Conservation (phyloP, 768 basidiomycete genomes). For the Rhizopogon vulgaris region DNA sequence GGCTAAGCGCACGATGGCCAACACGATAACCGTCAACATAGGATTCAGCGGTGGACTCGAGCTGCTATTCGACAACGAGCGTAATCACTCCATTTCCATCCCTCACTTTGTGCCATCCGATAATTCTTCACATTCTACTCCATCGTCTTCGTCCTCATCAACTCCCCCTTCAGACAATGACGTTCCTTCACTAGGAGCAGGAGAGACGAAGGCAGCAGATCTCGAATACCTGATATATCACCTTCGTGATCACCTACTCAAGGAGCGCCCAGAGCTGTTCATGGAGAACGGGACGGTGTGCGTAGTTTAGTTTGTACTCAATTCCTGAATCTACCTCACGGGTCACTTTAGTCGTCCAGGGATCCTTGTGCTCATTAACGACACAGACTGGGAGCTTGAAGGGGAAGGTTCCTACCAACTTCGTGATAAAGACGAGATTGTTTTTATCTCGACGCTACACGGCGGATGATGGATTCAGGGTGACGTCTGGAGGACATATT, state of each 20-base stretch:
- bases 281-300: constrained; percentile 84
- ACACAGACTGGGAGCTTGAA: constrained; percentile 97
- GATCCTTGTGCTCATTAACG: constrained; percentile 93
- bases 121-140: constrained; percentile 24
- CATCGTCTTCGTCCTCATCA: background rate
- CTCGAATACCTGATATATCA: constrained; percentile 74
- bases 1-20: background rate
- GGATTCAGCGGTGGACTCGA: constrained; percentile 87
- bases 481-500: background rate
- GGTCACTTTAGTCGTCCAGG: constrained; percentile 74
- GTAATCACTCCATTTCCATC: constrained; percentile 49
- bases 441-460: constrained; percentile 95
- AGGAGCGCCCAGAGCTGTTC: constrained; percentile 85
- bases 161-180: background rate
- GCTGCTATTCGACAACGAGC: constrained; percentile 70
- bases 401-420: constrained; percentile 85
- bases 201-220: constrained; percentile 43
- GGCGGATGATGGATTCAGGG: constrained; percentile 52
- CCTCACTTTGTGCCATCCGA: constrained; percentile 39
- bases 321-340: background rate
- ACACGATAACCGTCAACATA: constrained; percentile 43
- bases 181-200: background rate
- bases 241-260: constrained; percentile 71
- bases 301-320: constrained; percentile 21
- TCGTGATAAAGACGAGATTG: constrained; percentile 78